Base-by-base conservation (phyloP, 345 rosid genomes). In the Luvunga scandens region DNA sequence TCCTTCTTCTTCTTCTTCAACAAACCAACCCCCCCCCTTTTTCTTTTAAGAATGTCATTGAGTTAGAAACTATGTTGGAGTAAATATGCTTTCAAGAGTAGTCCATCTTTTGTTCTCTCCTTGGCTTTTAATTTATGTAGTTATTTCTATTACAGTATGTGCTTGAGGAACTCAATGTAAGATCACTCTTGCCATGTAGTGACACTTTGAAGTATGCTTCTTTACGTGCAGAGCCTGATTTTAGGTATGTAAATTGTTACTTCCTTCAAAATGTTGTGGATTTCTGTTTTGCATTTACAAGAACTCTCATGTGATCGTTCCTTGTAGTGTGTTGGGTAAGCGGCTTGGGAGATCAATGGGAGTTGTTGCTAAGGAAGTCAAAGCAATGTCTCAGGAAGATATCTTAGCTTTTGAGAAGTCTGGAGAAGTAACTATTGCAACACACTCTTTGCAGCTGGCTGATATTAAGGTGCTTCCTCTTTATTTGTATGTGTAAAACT, bases 321-420 rank as follows among this genome's bases (percentile, higher is more conserved):
- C 60, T 78, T 72, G 57, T 68, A 97, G 99, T 33, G 83, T 82
- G 83, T 76, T 97, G 79, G 99, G 99, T 34, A 97, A 94, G 86
- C 90, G 96, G 77, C 94, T 97, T 66, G 98, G 99, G 66, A 97
- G 91, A 84, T 91, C 92, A 62, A 97, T 97, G 98, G 95, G 93
- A 65, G 82, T 83, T 72, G 94, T 97, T 83, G 90, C 94, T 31
- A 91, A 89, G 82, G 90, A 87, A 90, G 92, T 97, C 72, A 94
- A 94, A 82, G 83, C 89, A 45, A 88, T 97, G 98, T 90, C 95
- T 75, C 96, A 93, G 77, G 83, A 87, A 83, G 92, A 89, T 76
- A 94, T 97, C 82, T 85, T 94, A 82, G 88, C 87, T 71, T 91
- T 97, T 81, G 93, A 90, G 84, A 75, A 87, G 80, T 88, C 89